phyloP scores from a whole-genome alignment of 1,139 yeast species.

The Kodamaea sp. region DNA sequence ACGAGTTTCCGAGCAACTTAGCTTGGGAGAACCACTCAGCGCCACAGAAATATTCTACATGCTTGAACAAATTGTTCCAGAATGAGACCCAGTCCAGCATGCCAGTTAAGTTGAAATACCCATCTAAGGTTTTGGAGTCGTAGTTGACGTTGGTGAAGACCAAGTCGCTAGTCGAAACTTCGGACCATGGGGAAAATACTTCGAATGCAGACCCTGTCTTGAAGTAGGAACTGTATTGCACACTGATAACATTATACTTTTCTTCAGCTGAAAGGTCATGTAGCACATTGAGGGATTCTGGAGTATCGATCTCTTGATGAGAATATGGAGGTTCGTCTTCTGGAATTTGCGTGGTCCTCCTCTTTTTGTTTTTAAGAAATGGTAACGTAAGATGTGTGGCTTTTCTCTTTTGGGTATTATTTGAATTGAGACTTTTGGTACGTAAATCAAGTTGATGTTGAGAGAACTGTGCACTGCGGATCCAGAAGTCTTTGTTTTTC shows the following conservation, averaged over 20 bases:
- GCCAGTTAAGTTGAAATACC: slow-evolving; percentile 16
- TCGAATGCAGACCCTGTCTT: slow-evolving; percentile 23
- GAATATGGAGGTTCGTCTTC: neutral
- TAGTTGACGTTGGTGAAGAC: slow-evolving; percentile 24
- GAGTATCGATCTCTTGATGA: neutral
- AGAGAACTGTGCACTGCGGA: neutral
- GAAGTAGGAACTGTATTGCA: slow-evolving; percentile 19
- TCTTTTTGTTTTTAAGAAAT: slow-evolving; percentile 1
- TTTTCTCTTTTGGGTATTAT: neutral
- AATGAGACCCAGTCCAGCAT: neutral
- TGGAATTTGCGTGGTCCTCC: neutral
- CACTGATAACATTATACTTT: slow-evolving; percentile 23
- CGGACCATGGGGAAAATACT: neutral
- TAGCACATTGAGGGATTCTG: neutral
- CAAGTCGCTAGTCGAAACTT: slow-evolving; percentile 17
- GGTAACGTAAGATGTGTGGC: neutral
- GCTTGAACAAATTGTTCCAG: slow-evolving; percentile 7
- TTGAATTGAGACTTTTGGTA: neutral
- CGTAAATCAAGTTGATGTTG: neutral
- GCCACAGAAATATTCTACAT: slow-evolving; percentile 11
- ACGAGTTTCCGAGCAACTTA: slow-evolving; percentile 6
- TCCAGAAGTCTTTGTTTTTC: slow-evolving; percentile 8
- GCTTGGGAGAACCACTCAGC: slow-evolving; percentile 4
- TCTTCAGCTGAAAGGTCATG: slow-evolving; percentile 11
- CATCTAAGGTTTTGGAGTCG: slow-evolving; percentile 18